Evolutionary conservation across 2,329 filamentous ascomycete species (phyloP), one percentile per base, ranked within the genome.

Genomic region (Alternaria postmessia): DNA sequence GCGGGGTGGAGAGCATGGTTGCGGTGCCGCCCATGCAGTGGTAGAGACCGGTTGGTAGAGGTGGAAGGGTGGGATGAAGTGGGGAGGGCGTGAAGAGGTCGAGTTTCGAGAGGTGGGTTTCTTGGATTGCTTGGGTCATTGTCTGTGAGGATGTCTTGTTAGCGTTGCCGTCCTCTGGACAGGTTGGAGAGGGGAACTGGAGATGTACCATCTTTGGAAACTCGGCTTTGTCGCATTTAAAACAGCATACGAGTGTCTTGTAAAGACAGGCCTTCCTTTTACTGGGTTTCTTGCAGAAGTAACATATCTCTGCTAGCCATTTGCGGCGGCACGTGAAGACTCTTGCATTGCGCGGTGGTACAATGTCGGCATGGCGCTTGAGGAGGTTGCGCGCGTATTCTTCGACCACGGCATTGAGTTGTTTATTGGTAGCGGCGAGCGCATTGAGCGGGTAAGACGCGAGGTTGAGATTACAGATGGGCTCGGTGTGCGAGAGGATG

Each of bases 1-100:
- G 68, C 1, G 63, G 26, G 7, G 68, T 59, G n/a, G 61, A 60
- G 4, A 77, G 60, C 71, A 76, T 71, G 20, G 61, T 68, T 1
- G 69, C 65, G 2, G 51, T 14, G 22, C 56, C 59, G 16, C 72
- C 71, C 66, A 69, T 69, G 9, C 64, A 55, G 5, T 60, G 41
- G 43, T 71, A 70, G 5, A 54, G 42, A 3, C 71, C 72, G 7
- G 63, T 54, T 16, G 57, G 54, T 1, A 77, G 60, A 5, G 65
- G 66, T 3, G 71, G 68, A 1, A 76, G 65, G 5, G 51, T 11
- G 1, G 74, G 70, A 44, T 77, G 69, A 8, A 75, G 54, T 1
- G 38, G 34, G 42, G 72, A 75, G 4, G 74, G 74, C 0, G 75
- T 76, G 58, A 76, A 76, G 12, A 77, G 61, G 48, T 76, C 74